Conservation (phyloP, 2,329 filamentous ascomycete genomes). For the Penicillium sp. region DNA sequence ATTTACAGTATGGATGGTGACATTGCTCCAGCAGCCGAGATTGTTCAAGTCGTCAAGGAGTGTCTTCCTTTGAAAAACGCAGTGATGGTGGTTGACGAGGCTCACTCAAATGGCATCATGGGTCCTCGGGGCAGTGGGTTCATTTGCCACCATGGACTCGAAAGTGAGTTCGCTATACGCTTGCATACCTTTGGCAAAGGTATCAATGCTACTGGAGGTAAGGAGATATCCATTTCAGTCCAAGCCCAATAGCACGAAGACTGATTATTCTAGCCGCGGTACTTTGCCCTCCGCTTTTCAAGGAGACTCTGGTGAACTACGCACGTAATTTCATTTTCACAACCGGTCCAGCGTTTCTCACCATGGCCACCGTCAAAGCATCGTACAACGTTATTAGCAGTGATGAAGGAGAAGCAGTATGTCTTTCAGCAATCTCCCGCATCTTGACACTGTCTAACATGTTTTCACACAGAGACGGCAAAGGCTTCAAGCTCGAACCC, state of each 20-base stretch:
- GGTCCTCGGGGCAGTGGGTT: constrained; percentile 28
- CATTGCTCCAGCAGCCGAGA: constrained; percentile 34
- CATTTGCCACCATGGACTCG: constrained; percentile 34
- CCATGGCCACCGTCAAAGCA: constrained; percentile 7
- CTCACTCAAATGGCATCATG: constrained; percentile 25
- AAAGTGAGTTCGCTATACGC: constrained; percentile 36
- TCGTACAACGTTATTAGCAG: constrained; percentile 5
- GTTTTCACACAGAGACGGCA: not conserved
- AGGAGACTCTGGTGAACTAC: constrained; percentile 12
- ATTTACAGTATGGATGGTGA: constrained; percentile 59
- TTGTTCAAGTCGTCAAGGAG: constrained; percentile 25
- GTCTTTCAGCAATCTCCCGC: not conserved
- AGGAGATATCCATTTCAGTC: constrained; percentile 7
- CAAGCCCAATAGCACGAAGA: not conserved
- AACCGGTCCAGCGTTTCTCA: constrained; percentile 7
- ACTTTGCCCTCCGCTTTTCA: constrained; percentile 9
- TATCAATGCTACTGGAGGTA: constrained; percentile 36
- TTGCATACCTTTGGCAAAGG: constrained; percentile 39
- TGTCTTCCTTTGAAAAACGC: constrained; percentile 31
- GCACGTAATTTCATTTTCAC: constrained; percentile 11
- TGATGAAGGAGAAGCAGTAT: constrained; percentile 8
- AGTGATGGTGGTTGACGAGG: constrained; percentile 31
- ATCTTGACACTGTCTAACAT: not conserved
- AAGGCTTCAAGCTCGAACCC: constrained; percentile 4
- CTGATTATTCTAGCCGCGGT: constrained; percentile 3